Evolutionary conservation across 495 filamentous ascomycete species (phyloP).

Genomic region (Chaetomium tenue): DNA sequence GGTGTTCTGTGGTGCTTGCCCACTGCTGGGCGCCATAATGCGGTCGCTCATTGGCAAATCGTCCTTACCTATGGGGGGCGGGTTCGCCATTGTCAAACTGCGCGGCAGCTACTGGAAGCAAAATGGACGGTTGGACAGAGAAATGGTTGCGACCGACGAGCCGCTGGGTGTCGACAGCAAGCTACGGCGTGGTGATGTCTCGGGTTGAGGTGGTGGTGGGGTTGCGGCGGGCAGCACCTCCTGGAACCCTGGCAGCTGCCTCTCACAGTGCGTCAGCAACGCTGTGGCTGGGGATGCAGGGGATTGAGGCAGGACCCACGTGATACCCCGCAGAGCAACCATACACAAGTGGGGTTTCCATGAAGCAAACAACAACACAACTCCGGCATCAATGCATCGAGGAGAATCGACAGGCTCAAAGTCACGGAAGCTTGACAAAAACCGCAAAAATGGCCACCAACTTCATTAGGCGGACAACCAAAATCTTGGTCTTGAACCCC

Average conservation of each 20-base stretch:
- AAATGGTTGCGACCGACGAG: not conserved
- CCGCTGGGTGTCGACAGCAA: conserved; percentile 8
- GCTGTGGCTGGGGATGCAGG: conserved; percentile 24
- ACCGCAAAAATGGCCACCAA: conserved; percentile 32
- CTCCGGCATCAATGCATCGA: not conserved
- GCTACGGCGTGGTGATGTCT: conserved; percentile 18
- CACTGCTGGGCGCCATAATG: not conserved
- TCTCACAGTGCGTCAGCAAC: conserved; percentile 20
- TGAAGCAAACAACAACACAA: too few species aligned
- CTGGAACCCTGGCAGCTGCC: conserved; percentile 9
- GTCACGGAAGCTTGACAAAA: not conserved
- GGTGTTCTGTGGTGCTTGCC: conserved; percentile 17
- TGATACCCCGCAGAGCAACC: conserved; percentile 40
- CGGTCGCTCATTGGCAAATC: conserved; percentile 2
- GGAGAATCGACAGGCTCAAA: not conserved
- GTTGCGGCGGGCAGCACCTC: conserved; percentile 24
- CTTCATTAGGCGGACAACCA: conserved; percentile 34
- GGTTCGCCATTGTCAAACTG: conserved; percentile 28
- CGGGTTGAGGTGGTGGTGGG: conserved; percentile 30
- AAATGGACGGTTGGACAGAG: not conserved
- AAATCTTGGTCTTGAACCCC: conserved; percentile 84
- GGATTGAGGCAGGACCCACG: conserved; percentile 24
- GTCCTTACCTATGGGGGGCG: conserved; percentile 33
- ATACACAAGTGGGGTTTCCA: not conserved
- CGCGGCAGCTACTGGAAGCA: not conserved